phyloP scores from a whole-genome alignment of 352 stramenopile genomes.

The Aphanomyces cochlioides region DNA sequence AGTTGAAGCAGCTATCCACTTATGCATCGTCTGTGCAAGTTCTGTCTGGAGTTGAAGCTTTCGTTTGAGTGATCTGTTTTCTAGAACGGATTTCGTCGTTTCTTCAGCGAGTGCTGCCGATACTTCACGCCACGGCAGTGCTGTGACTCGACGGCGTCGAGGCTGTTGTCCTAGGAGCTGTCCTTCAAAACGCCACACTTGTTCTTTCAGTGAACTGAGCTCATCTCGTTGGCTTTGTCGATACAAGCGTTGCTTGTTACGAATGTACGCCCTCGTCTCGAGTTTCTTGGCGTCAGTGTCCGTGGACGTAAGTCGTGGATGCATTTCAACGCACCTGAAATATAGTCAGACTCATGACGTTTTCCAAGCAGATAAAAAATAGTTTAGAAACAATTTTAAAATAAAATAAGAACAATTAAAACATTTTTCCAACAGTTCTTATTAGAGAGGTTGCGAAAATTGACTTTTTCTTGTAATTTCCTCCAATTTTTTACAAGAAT shows the following conservation, averaged over 20 bases:
- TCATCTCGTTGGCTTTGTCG: slow-evolving; percentile 7
- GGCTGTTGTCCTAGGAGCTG: not conserved
- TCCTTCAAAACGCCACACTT: slow-evolving; percentile 1
- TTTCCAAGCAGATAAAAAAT: no score
- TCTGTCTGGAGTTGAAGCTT: not conserved
- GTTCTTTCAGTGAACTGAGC: not conserved
- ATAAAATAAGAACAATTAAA: not conserved
- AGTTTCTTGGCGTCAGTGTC: slow-evolving; percentile 11
- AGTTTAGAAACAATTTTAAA: no score
- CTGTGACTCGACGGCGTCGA: not conserved
- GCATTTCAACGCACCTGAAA: not conserved
- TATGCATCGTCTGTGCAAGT: not conserved
- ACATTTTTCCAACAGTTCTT: not conserved
- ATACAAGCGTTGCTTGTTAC: slow-evolving; percentile 26
- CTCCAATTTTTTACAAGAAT: no score
- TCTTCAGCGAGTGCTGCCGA: slow-evolving; percentile 5
- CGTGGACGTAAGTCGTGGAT: not conserved
- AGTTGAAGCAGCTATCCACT: not conserved
- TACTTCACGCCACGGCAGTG: slow-evolving; percentile 6
- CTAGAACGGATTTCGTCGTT: not conserved
- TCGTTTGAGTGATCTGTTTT: not conserved
- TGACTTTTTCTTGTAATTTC: no score
- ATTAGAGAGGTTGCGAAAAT: no score
- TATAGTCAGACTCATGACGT: not conserved
- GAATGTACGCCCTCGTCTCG: slow-evolving; percentile 11